These are phyloP conservation scores for Mycena galopus DNA, from an alignment of 768 basidiomycete species.

Conservation along the genomic window DNA sequence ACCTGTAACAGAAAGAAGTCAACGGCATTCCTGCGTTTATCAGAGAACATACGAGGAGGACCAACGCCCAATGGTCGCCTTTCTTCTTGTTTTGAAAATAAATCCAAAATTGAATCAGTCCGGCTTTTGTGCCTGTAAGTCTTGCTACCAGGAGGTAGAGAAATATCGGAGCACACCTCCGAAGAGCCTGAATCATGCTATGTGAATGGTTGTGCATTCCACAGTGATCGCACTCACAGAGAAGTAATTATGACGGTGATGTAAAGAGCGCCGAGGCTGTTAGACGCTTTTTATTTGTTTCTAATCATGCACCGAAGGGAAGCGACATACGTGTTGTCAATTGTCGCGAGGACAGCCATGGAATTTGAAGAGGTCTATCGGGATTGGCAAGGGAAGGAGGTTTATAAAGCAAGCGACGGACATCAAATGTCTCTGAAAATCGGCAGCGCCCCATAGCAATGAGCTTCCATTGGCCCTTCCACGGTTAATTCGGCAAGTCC, in stretches of 20 bases:
- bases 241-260: not conserved
- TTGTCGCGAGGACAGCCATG: not conserved
- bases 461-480: too few relatives aligned
- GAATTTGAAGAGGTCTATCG: too few relatives aligned
- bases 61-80: not conserved
- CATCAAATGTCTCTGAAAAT: too few relatives aligned
- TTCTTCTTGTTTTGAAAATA: not conserved
- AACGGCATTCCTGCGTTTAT: not conserved
- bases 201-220: not conserved
- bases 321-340: not conserved
- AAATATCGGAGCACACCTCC: not conserved
- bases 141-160: not conserved
- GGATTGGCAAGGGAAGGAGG: too few relatives aligned
- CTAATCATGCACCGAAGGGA: not conserved
- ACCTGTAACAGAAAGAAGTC: not conserved
- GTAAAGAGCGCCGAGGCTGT: not conserved
- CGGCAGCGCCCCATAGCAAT: too few relatives aligned
- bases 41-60: not conserved
- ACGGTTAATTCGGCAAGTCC: too few relatives aligned
- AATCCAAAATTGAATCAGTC: not conserved
- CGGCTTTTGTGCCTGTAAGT: not conserved
- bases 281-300: not conserved
- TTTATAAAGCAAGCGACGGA: too few relatives aligned
- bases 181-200: not conserved
- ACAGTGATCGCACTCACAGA: not conserved